Evolutionary conservation across 1,139 yeast genomes (phyloP).

Genomic region (Candida glucosophila): DNA sequence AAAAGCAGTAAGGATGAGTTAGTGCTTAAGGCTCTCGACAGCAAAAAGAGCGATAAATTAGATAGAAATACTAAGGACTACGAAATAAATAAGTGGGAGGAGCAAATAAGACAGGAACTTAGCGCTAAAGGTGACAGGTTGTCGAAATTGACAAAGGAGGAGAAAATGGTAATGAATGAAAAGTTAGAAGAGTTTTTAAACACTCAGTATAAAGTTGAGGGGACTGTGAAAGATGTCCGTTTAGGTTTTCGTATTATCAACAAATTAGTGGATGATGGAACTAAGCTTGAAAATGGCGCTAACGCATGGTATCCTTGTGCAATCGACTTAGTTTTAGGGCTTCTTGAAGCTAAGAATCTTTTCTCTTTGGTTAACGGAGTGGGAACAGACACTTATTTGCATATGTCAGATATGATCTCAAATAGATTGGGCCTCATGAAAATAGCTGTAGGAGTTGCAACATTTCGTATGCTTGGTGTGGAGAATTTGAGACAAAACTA

Average conservation of each 20-base stretch:
- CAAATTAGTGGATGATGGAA: conserved; percentile 44
- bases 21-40: conserved; percentile 53
- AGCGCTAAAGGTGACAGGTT: conserved; percentile 40
- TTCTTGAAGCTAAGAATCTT: conserved; percentile 28
- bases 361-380: conserved; percentile 29
- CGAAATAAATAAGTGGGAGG: conserved; percentile 88
- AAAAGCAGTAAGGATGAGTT: conserved; percentile 58
- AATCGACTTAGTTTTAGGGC: conserved; percentile 33
- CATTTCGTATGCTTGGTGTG: conserved; percentile 44
- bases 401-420: conserved; percentile 33
- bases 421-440: conserved; percentile 44
- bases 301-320: conserved; percentile 66
- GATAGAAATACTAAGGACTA: conserved; percentile 70
- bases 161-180: conserved; percentile 49
- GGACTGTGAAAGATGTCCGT: conserved; percentile 25
- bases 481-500: conserved; percentile 31
- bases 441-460: conserved; percentile 57
- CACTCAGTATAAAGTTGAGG: conserved; percentile 41
- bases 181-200: conserved; percentile 54
- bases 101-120: conserved; percentile 65
- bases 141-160: conserved; percentile 64
- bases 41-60: conserved; percentile 27
- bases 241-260: conserved; percentile 47
- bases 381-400: conserved; percentile 31
- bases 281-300: conserved; percentile 58